Conservation (phyloP, 805 yeast species). For the Schwanniomyces pseudopolymorphus region DNA sequence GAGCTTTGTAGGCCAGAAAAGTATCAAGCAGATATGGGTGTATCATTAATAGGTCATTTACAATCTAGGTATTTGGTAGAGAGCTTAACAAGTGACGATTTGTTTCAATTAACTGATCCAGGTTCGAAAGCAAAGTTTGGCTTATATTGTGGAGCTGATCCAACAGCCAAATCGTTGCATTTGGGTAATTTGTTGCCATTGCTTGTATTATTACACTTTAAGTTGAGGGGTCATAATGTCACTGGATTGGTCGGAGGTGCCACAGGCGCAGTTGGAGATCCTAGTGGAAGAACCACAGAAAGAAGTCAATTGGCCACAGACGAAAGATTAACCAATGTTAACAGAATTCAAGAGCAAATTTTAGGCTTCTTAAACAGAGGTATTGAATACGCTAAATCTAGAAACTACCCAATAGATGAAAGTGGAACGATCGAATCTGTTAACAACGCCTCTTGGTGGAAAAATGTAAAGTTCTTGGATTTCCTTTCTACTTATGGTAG, state of each 20-base stretch:
- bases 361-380: slow-evolving; percentile 60
- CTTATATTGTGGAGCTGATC: slow-evolving; percentile 94
- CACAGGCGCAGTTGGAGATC: slow-evolving; percentile 95
- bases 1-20: slow-evolving; percentile 20
- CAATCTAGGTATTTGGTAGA: slow-evolving; percentile 39
- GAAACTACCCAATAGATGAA: slow-evolving; percentile 34
- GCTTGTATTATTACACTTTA: slow-evolving; percentile 80
- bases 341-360: slow-evolving; percentile 62
- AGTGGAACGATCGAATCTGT: slow-evolving; percentile 44
- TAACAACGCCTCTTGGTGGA: slow-evolving; percentile 89
- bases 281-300: slow-evolving; percentile 86
- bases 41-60: slow-evolving; percentile 36
- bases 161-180: slow-evolving; percentile 87
- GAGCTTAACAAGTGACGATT: slow-evolving; percentile 36
- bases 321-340: slow-evolving; percentile 56
- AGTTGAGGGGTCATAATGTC: slow-evolving; percentile 80
- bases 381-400: slow-evolving; percentile 54
- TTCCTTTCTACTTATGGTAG: slow-evolving; percentile 77
- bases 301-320: slow-evolving; percentile 56
- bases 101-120: slow-evolving; percentile 31
- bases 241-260: slow-evolving; percentile 91
- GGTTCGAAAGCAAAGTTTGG: slow-evolving; percentile 41
- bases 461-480: slow-evolving; percentile 67
- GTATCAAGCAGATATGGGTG: slow-evolving; percentile 20
- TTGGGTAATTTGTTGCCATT: slow-evolving; percentile 88